Conservation (phyloP, 202 grass and related monocot species). For the Setaria italica region DNA sequence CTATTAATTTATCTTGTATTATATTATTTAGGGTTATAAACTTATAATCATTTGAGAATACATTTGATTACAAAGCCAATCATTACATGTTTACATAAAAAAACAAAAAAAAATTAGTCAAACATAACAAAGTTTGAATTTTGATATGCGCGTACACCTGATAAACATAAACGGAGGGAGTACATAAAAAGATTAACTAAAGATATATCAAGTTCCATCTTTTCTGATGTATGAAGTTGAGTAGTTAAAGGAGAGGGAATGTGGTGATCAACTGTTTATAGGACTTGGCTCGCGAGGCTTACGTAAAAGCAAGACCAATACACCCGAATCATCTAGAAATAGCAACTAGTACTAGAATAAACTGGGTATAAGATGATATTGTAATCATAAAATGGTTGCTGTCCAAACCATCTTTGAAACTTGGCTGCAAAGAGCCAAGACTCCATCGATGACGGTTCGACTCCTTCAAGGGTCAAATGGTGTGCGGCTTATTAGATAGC, state of each 20-base stretch:
- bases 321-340: background rate
- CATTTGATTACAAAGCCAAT: no score
- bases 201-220: background rate
- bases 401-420: background rate
- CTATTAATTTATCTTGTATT: no score
- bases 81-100: no score
- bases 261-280: background rate
- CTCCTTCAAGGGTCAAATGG: background rate
- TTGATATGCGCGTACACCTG: no score
- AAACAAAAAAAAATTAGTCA: no score
- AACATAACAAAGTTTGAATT: no score
- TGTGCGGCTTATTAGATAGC: background rate
- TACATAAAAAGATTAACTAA: background rate
- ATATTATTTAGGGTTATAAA: no score
- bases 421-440: background rate
- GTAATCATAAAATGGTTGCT: background rate
- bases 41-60: no score
- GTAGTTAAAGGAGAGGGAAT: background rate
- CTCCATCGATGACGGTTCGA: background rate
- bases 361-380: background rate
- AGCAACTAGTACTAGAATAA: background rate
- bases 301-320: background rate
- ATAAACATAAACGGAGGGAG: no score
- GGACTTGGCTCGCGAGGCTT: no score
- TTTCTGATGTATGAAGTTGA: background rate